These are phyloP conservation scores for Chaetomium fimeti DNA, from an alignment of 495 filamentous ascomycete genomes.

Conservation along the genomic window DNA sequence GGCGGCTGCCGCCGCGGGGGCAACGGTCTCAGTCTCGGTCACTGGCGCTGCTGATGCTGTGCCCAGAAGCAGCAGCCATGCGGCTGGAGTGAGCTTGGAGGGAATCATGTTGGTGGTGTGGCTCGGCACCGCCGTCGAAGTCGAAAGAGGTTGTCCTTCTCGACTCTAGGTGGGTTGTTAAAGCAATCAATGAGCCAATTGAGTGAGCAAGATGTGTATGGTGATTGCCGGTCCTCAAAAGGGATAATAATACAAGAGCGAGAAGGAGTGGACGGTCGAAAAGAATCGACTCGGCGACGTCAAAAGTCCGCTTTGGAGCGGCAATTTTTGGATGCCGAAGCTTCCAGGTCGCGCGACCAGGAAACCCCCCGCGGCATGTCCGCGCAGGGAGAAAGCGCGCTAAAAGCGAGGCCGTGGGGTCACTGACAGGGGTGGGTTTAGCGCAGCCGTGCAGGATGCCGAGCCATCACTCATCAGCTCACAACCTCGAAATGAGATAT, in stretches of 20 bases:
- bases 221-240: not conserved
- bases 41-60: slow-evolving; percentile 17
- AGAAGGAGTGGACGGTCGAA: slow-evolving; percentile 12
- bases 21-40: not conserved
- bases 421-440: not conserved
- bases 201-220: not conserved
- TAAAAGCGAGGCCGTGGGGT: not conserved
- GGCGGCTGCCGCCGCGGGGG: slow-evolving; percentile 19
- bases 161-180: not conserved
- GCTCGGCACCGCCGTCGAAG: not conserved
- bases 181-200: slow-evolving; percentile 18
- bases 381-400: not conserved
- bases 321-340: slow-evolving; percentile 17
- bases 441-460: too few relatives aligned
- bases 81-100: slow-evolving; percentile 16
- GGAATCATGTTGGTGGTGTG: slow-evolving; percentile 18
- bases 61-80: slow-evolving; percentile 26
- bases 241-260: not conserved
- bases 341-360: not conserved
- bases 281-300: slow-evolving; percentile 5
- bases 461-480: too few relatives aligned
- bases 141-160: not conserved
- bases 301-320: slow-evolving; percentile 9
- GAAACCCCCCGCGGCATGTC: slow-evolving; percentile 10
- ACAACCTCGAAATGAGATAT: too few relatives aligned